Percentiles rank a stretch among this genome's conserved stretches.
phyloP scores from a whole-genome alignment of 2,329 filamentous ascomycete genomes.

The Epichloe uncinata region DNA sequence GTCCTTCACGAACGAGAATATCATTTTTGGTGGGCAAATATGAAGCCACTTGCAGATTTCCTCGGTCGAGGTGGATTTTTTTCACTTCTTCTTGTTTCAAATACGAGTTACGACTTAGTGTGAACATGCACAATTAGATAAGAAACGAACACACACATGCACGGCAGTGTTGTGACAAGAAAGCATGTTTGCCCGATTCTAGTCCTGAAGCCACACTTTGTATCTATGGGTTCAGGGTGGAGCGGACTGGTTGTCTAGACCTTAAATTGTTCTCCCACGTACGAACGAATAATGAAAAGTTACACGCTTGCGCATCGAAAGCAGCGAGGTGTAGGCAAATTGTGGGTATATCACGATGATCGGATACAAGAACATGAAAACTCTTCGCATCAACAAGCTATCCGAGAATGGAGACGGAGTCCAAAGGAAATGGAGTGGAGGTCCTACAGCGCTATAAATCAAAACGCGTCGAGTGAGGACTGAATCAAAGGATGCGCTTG shows the following conservation, averaged over 20 bases:
- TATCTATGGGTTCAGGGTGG: constrained; percentile 48
- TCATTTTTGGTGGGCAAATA: constrained; percentile 27
- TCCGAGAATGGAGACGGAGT: neutral
- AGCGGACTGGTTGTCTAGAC: constrained; percentile 57
- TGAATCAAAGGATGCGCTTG: neutral
- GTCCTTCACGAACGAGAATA: constrained; percentile 37
- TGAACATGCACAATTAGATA: neutral
- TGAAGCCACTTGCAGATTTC: neutral
- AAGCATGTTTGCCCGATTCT: constrained; percentile 45
- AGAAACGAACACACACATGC: neutral
- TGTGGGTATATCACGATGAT: constrained; percentile 27
- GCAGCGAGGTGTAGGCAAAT: constrained; percentile 49
- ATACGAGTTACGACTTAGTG: neutral
- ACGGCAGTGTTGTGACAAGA: neutral
- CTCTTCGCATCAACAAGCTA: neutral
- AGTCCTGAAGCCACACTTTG: constrained; percentile 46
- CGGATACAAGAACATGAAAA: neutral
- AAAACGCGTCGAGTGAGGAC: neutral
- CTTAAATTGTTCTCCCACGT: constrained; percentile 49
- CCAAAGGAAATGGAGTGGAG: neutral
- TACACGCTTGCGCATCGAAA: constrained; percentile 44
- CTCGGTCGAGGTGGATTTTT: neutral
- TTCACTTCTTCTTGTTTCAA: neutral
- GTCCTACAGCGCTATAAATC: neutral
- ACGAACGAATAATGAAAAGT: constrained; percentile 44